Conservation (phyloP, 2,329 filamentous ascomycete genomes). For the Paracamarosporium sp. region DNA sequence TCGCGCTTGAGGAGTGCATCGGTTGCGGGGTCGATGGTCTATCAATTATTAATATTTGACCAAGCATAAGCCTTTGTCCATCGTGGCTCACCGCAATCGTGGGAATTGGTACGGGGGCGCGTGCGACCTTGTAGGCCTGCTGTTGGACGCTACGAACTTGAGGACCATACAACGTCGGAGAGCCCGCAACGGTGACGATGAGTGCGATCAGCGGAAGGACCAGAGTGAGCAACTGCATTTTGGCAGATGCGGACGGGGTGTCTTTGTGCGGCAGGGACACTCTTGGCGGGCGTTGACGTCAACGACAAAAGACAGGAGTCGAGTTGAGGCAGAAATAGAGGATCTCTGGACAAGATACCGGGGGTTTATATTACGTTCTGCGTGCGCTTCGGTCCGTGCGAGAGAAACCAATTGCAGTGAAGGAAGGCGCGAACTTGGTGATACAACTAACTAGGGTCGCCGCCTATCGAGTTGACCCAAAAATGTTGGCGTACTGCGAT, state of each 20-base stretch:
- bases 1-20: background rate
- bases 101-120: background rate
- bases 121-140: background rate
- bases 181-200: background rate
- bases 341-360: background rate
- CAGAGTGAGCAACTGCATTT: background rate
- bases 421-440: background rate
- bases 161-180: background rate
- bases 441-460: background rate
- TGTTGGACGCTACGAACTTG: background rate
- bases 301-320: too few relatives aligned
- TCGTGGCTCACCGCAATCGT: background rate
- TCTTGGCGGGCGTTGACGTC: too few relatives aligned
- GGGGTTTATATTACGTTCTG: background rate
- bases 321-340: background rate
- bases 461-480: background rate
- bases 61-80: too few relatives aligned
- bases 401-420: background rate
- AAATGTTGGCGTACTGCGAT: too few relatives aligned
- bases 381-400: background rate
- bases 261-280: too few relatives aligned
- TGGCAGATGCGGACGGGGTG: too few relatives aligned
- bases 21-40: background rate
- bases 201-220: background rate
- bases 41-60: background rate